Conservation (phyloP, 2,329 filamentous ascomycete species). For the Colletotrichum shisoi region DNA sequence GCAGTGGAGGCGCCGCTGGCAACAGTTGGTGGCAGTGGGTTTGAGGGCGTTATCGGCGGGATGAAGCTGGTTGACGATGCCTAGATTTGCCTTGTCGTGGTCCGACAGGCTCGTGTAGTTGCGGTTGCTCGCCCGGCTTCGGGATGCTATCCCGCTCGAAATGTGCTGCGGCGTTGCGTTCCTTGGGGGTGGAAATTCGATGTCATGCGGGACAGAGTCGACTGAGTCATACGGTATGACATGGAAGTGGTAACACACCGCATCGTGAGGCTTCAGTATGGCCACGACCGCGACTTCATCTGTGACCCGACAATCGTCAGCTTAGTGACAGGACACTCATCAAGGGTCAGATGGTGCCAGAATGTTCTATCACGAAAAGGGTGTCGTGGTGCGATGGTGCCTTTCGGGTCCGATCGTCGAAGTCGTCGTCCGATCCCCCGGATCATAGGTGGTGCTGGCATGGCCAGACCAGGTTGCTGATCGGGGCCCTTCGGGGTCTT, state of each 20-base stretch:
- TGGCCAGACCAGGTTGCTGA: slow-evolving; percentile 25
- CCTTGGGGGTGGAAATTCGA: slow-evolving; percentile 9
- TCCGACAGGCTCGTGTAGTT: neutral
- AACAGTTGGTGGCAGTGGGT: slow-evolving; percentile 29
- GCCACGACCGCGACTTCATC: neutral
- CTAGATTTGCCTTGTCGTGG: neutral
- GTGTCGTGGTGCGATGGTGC: neutral
- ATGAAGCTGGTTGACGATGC: slow-evolving; percentile 35
- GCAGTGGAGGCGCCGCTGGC: slow-evolving; percentile 36
- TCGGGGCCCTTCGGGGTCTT: slow-evolving; percentile 33
- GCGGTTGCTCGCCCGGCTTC: neutral
- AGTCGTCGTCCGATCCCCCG: neutral
- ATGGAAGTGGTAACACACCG: slow-evolving; percentile 3
- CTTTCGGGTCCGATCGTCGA: neutral
- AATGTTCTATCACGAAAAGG: slow-evolving; percentile 19
- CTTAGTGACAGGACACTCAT: neutral
- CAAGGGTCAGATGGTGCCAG: neutral
- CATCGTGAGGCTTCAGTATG: neutral
- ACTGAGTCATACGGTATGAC: slow-evolving; percentile 22
- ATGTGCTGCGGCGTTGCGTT: neutral
- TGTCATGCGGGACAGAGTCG: slow-evolving; percentile 12
- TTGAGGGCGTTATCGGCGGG: slow-evolving; percentile 33
- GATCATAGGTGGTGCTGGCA: slow-evolving; percentile 19
- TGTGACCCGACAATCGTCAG: neutral
- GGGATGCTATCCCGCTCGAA: neutral